Conservation (phyloP, 495 filamentous ascomycete genomes). For the Aspergillus ellipticus region DNA sequence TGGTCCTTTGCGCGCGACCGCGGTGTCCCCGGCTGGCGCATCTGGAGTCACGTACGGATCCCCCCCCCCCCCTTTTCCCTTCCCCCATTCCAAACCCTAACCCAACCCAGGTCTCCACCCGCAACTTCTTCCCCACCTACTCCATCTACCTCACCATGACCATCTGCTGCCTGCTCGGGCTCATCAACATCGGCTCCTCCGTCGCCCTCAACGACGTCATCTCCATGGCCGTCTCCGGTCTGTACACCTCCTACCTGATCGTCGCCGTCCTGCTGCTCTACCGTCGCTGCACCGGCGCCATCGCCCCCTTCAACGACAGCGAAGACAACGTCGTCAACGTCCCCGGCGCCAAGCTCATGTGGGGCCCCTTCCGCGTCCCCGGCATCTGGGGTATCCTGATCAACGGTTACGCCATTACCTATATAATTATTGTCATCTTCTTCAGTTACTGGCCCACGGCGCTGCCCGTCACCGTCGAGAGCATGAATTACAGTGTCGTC, state of each 20-base stretch:
- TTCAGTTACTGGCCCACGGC: conserved; percentile 49
- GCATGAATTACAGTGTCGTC: conserved; percentile 47
- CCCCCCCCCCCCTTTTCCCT: not conserved
- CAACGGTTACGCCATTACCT: conserved; percentile 35
- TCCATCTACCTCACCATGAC: conserved; percentile 35
- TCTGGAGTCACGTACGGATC: conserved; percentile 40
- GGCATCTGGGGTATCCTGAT: conserved; percentile 27
- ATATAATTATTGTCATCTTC: conserved; percentile 45
- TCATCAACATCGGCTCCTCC: conserved; percentile 44
- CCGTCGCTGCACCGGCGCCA: conserved; percentile 36
- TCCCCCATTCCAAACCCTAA: not conserved
- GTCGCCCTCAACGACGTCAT: conserved; percentile 45
- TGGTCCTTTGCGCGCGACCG: conserved; percentile 56
- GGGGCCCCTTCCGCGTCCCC: conserved; percentile 34
- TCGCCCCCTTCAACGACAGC: conserved; percentile 21
- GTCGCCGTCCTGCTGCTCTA: conserved; percentile 44
- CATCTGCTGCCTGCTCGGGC: conserved; percentile 33
- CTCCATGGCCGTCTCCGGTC: conserved; percentile 38
- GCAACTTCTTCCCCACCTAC: conserved; percentile 34
- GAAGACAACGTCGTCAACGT: conserved; percentile 23
- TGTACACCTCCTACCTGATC: conserved; percentile 45
- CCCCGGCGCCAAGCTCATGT: conserved; percentile 33
- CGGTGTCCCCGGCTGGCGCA: conserved; percentile 43
- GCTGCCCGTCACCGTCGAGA: conserved; percentile 26
- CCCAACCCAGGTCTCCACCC: conserved; percentile 24